Conservation (phyloP, 2,329 filamentous ascomycete species). For the Cercospora nicotianae region DNA sequence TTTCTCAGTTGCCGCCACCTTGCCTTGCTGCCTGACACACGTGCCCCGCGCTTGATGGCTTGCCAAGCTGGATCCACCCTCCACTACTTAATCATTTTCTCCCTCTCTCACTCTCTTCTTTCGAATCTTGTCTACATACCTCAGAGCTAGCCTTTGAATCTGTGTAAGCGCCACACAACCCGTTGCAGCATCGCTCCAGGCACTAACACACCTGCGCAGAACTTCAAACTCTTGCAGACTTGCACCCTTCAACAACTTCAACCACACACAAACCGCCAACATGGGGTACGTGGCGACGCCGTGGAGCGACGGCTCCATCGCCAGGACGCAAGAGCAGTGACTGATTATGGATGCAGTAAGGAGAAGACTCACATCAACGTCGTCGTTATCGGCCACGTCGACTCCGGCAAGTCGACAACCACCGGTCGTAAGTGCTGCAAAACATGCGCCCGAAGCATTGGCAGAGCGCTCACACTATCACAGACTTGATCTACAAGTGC, state of each 20-base stretch:
- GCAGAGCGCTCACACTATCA: constrained; percentile 60
- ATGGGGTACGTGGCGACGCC: constrained; percentile 58
- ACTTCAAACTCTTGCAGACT: constrained; percentile 18
- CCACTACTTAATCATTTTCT: constrained; percentile 7
- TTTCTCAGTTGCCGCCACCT: constrained; percentile 1
- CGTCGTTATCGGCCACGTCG: constrained; percentile 99
- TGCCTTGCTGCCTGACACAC: constrained; percentile 4
- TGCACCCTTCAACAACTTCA: constrained; percentile 25
- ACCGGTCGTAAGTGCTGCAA: constrained; percentile 65
- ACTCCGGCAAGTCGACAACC: constrained; percentile 98
- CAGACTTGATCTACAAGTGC: constrained; percentile 99
- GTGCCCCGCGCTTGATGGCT: constrained; percentile 8
- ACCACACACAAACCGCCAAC: constrained; percentile 47
- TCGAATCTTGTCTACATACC: constrained; percentile 16
- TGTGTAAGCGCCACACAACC: constrained; percentile 5
- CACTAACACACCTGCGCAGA: constrained; percentile 7
- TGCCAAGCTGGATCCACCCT: constrained; percentile 4
- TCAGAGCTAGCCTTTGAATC: constrained; percentile 13
- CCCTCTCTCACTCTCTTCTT: constrained; percentile 13
- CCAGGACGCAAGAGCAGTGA: constrained; percentile 20
- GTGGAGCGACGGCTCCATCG: constrained; percentile 19
- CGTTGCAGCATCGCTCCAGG: neutral
- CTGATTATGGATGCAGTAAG: constrained; percentile 65
- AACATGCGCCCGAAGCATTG: constrained; percentile 35
- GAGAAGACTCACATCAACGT: constrained; percentile 93